Conservation (phyloP, 1,284 basidiomycete genomes). For the Ceratobasidium sp. region DNA sequence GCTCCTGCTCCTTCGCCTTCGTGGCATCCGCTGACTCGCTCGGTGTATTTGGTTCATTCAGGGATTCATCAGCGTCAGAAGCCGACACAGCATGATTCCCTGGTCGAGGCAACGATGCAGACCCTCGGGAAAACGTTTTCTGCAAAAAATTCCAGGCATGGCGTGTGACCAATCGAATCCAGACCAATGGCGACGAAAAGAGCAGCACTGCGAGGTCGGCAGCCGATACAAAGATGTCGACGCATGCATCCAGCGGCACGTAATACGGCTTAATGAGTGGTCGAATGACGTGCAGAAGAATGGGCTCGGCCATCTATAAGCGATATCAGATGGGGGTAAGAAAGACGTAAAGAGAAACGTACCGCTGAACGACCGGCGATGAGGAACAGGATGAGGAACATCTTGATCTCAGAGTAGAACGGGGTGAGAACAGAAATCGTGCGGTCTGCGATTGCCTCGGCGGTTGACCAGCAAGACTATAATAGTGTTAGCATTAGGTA, state of each 20-base stretch:
- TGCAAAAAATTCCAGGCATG: constrained; percentile 3
- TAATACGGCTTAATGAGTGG: constrained; percentile 41
- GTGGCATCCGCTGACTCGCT: constrained; percentile 6
- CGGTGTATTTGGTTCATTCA: constrained; percentile 14
- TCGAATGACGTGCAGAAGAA: constrained; percentile 40
- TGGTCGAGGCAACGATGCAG: constrained; percentile 19
- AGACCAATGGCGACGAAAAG: constrained; percentile 26
- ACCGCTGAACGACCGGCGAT: constrained; percentile 40
- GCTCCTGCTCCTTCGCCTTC: neutral
- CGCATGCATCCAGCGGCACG: constrained; percentile 38
- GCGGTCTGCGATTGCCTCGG: constrained; percentile 41
- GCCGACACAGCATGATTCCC: constrained; percentile 26
- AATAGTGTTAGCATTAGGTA: neutral
- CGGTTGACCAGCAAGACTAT: constrained; percentile 40
- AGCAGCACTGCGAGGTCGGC: constrained; percentile 39
- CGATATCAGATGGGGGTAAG: constrained; percentile 1
- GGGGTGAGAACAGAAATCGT: constrained; percentile 40
- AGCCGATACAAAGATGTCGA: constrained; percentile 37
- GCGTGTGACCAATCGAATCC: constrained; percentile 3
- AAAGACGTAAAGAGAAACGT: neutral
- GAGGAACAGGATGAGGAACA: constrained; percentile 40
- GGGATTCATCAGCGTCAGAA: constrained; percentile 35
- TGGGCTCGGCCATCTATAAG: constrained; percentile 40
- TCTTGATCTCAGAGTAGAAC: constrained; percentile 42
- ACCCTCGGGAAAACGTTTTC: constrained; percentile 21